A percentile compares a stretch with the other conserved stretches of the same genome.
Evolutionary conservation across 768 basidiomycete genomes (phyloP).

Genomic region (Cubamyces lactineus): DNA sequence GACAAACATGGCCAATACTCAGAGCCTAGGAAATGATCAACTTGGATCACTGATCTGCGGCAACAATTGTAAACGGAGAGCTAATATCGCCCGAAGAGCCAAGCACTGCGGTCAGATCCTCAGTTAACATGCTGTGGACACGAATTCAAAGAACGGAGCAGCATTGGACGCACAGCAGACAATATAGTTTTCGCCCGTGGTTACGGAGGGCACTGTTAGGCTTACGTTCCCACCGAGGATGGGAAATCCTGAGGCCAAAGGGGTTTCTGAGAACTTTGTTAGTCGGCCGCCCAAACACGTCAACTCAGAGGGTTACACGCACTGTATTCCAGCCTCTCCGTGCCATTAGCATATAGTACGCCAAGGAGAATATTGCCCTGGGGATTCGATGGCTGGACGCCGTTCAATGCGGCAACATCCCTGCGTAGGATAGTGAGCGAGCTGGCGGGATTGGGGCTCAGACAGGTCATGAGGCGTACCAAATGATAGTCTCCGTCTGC

Average conservation of each 20-base stretch:
- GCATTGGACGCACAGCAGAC: background rate
- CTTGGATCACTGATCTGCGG: background rate
- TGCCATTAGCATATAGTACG: too few relatives aligned
- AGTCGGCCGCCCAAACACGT: too few relatives aligned
- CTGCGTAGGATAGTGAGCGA: conserved; percentile 4
- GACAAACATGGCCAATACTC: background rate
- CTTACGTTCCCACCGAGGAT: conserved; percentile 1
- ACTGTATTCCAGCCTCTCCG: too few relatives aligned
- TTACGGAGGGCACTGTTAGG: conserved; percentile 1
- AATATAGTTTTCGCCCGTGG: background rate
- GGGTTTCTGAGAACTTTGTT: background rate
- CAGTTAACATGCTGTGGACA: too few relatives aligned
- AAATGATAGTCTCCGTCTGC: conserved; percentile 44
- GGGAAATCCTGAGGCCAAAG: background rate
- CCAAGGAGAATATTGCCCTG: conserved; percentile 51
- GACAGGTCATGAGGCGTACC: conserved; percentile 35
- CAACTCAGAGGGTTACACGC: too few relatives aligned
- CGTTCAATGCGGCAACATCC: conserved; percentile 36
- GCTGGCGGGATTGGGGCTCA: too few relatives aligned
- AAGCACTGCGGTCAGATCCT: background rate
- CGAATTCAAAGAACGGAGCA: background rate
- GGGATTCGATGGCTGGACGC: conserved; percentile 38
- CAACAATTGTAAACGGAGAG: background rate
- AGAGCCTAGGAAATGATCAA: background rate
- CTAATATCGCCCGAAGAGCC: background rate